phyloP scores from a whole-genome alignment of 2,329 filamentous ascomycete species.

The Beauveria australis region DNA sequence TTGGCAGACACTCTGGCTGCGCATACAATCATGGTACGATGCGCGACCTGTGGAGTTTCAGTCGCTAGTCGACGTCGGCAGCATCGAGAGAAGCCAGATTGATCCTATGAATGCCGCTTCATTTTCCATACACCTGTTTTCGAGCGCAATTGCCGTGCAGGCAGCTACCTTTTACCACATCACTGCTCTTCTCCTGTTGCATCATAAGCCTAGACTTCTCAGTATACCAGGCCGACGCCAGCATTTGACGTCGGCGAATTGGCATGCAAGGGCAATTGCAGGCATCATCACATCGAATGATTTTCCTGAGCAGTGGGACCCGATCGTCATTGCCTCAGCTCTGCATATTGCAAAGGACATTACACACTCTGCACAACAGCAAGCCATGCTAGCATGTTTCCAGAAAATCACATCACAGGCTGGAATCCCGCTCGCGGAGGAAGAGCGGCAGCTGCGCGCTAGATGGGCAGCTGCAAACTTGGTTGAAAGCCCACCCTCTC shows the following conservation, averaged over 20 bases:
- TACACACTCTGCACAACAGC: slow-evolving; percentile 21
- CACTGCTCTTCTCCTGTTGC: slow-evolving; percentile 15
- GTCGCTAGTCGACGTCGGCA: slow-evolving; percentile 15
- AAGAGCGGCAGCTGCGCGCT: slow-evolving; percentile 8
- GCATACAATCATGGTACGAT: slow-evolving; percentile 15
- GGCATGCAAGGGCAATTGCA: slow-evolving; percentile 24
- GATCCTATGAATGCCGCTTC: slow-evolving; percentile 13
- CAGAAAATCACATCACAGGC: slow-evolving; percentile 11
- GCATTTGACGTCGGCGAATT: slow-evolving; percentile 14
- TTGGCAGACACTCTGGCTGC: slow-evolving; percentile 14
- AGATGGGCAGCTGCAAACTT: slow-evolving; percentile 4
- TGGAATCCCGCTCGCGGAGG: slow-evolving; percentile 14
- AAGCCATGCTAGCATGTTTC: slow-evolving; percentile 16
- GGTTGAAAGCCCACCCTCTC: background rate
- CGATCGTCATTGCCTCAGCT: slow-evolving; percentile 20
- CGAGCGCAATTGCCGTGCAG: slow-evolving; percentile 15
- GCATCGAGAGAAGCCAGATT: slow-evolving; percentile 16
- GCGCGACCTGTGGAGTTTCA: slow-evolving; percentile 12
- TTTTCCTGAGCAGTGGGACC: slow-evolving; percentile 25
- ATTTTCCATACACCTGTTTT: slow-evolving; percentile 17
- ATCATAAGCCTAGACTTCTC: slow-evolving; percentile 16
- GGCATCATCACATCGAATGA: slow-evolving; percentile 21
- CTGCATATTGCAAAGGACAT: slow-evolving; percentile 19
- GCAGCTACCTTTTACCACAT: slow-evolving; percentile 17
- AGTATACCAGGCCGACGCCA: slow-evolving; percentile 8